Evolutionary conservation across 2,329 filamentous ascomycete genomes (phyloP).

Genomic region (Epichloe sp.): DNA sequence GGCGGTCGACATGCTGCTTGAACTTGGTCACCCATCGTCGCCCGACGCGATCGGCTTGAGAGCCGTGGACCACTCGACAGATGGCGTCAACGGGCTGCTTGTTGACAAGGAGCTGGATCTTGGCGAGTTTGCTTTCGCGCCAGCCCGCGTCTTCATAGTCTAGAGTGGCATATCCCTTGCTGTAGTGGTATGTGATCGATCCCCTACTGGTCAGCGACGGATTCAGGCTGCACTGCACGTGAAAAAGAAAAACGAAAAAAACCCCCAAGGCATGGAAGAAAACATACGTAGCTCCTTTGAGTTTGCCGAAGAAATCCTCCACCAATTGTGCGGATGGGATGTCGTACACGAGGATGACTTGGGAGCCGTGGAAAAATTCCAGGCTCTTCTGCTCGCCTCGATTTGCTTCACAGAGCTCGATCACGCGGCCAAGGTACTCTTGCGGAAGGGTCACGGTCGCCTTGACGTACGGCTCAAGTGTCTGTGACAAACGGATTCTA

Average conservation of each 20-base stretch:
- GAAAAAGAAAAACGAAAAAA: too few relatives aligned
- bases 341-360: slow-evolving; percentile 90
- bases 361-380: slow-evolving; percentile 80
- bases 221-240: background rate
- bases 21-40: slow-evolving; percentile 88
- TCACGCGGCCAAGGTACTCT: slow-evolving; percentile 86
- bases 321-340: slow-evolving; percentile 81
- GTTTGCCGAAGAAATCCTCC: slow-evolving; percentile 92
- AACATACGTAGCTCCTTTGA: slow-evolving; percentile 66
- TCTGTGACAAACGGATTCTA: slow-evolving; percentile 28
- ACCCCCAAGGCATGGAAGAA: background rate
- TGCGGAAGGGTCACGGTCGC: slow-evolving; percentile 85
- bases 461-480: slow-evolving; percentile 45
- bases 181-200: slow-evolving; percentile 8
- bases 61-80: slow-evolving; percentile 73
- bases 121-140: slow-evolving; percentile 65
- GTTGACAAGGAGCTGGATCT: slow-evolving; percentile 88
- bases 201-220: background rate
- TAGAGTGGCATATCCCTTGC: slow-evolving; percentile 84
- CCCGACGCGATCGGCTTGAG: slow-evolving; percentile 69
- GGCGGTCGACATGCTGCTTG: slow-evolving; percentile 89
- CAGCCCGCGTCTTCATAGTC: slow-evolving; percentile 96
- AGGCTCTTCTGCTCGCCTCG: slow-evolving; percentile 78
- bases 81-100: slow-evolving; percentile 89
- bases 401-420: slow-evolving; percentile 85